A percentile compares a stretch with the other conserved stretches of the same genome.
Conservation (phyloP, 208 protist genomes). For the Trypanosoma grayi region DNA sequence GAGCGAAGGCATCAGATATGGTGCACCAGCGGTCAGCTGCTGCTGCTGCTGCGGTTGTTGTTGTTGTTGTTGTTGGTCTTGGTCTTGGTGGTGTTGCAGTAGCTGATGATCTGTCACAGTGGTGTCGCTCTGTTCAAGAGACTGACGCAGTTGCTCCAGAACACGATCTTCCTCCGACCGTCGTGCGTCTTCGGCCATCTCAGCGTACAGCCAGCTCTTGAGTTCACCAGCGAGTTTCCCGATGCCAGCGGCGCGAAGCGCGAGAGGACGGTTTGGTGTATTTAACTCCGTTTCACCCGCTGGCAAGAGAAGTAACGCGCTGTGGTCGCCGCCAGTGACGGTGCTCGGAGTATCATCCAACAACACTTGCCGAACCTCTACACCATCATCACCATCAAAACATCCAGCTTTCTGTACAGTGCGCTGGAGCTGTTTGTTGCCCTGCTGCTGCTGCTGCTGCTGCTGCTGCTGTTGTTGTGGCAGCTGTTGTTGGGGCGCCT, state of each 20-base stretch:
- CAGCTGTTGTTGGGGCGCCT: slow-evolving; percentile 2
- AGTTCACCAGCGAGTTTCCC: slow-evolving; percentile 24
- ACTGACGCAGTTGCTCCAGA: slow-evolving; percentile 17
- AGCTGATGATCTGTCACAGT: neutral
- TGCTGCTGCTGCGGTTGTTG: too few relatives aligned
- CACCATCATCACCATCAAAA: too few relatives aligned
- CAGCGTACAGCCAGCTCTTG: slow-evolving; percentile 45
- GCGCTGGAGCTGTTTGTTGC: neutral
- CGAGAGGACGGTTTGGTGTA: neutral
- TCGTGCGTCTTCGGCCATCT: slow-evolving; percentile 35
- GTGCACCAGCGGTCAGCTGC: too few relatives aligned
- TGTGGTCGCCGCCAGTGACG: neutral
- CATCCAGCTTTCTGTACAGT: neutral
- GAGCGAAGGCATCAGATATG: too few relatives aligned
- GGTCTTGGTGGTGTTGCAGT: neutral
- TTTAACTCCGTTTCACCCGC: neutral
- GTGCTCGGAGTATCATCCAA: too few relatives aligned
- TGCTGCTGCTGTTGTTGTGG: slow-evolving; percentile 11
- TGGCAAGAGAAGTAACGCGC: neutral
- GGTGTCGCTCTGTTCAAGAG: slow-evolving; percentile 19
- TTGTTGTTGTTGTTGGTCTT: neutral
- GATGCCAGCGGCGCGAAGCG: neutral
- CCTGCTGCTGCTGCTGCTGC: too few relatives aligned
- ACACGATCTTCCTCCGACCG: slow-evolving; percentile 29
- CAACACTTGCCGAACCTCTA: too few relatives aligned